Conservation (phyloP, 768 basidiomycete genomes). For the Nevesoporus exiguus region DNA sequence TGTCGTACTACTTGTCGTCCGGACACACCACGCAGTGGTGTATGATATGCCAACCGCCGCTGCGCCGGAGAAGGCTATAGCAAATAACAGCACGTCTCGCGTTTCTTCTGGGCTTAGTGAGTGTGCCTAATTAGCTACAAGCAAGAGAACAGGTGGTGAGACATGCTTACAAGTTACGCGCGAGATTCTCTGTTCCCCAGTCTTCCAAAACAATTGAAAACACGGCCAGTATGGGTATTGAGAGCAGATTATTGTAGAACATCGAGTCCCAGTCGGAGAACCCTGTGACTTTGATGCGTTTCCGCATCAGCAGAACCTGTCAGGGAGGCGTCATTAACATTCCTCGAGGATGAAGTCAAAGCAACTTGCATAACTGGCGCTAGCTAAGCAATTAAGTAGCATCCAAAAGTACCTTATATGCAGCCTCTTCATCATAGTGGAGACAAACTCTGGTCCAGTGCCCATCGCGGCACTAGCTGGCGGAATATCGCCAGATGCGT, state of each 20-base stretch:
- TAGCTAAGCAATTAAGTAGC: slow-evolving; percentile 85
- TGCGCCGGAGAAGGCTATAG: slow-evolving; percentile 95
- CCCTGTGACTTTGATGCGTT: slow-evolving; percentile 89
- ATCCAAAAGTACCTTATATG: slow-evolving; percentile 97
- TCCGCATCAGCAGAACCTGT: slow-evolving; percentile 93
- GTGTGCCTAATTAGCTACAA: background rate
- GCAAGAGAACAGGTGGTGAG: background rate
- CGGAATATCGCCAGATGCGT: slow-evolving; percentile 28
- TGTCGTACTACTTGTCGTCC: slow-evolving; percentile 96
- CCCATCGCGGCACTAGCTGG: slow-evolving; percentile 27
- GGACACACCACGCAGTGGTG: slow-evolving; percentile 97
- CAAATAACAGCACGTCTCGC: slow-evolving; percentile 72
- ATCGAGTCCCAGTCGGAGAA: slow-evolving; percentile 99
- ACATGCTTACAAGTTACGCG: slow-evolving; percentile 80
- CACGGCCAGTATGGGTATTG: slow-evolving; percentile 82
- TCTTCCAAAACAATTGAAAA: slow-evolving; percentile 86
- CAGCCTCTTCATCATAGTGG: slow-evolving; percentile 44
- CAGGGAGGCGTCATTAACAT: background rate
- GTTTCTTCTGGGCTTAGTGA: slow-evolving; percentile 72
- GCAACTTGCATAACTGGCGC: slow-evolving; percentile 80
- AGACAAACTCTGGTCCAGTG: slow-evolving; percentile 36
- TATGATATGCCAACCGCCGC: slow-evolving; percentile 98
- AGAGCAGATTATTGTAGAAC: slow-evolving; percentile 97
- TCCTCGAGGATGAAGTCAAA: background rate
- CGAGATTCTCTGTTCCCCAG: slow-evolving; percentile 78